A percentile compares a stretch with the other conserved stretches of the same genome.
Evolutionary conservation across 2,329 filamentous ascomycete species (phyloP).

Genomic region (Fusarium dimerum): DNA sequence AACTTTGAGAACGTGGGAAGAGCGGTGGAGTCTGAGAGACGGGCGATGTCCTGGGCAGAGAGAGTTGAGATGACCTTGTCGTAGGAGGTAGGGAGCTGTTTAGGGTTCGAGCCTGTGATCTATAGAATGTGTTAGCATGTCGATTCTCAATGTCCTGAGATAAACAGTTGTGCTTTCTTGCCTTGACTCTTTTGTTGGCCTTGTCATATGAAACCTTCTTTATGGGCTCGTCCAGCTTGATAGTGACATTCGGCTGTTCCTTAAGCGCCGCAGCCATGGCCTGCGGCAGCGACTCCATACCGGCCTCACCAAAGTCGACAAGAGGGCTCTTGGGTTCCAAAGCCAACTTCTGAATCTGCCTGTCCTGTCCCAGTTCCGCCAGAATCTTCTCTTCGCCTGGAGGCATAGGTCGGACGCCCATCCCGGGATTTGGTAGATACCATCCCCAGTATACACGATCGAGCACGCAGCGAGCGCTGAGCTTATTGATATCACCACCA

Average conservation of each 20-base stretch:
- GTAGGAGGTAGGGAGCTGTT: constrained; percentile 32
- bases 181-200: constrained; percentile 41
- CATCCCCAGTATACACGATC: constrained; percentile 34
- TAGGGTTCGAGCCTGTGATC: constrained; percentile 17
- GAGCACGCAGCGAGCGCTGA: constrained; percentile 68
- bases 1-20: constrained; percentile 54
- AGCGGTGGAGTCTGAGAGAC: constrained; percentile 33
- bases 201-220: constrained; percentile 44
- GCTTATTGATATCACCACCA: constrained; percentile 80
- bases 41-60: constrained; percentile 47
- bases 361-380: constrained; percentile 29
- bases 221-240: constrained; percentile 54
- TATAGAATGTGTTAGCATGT: constrained; percentile 1
- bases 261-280: constrained; percentile 54
- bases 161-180: constrained; percentile 29
- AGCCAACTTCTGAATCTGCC: constrained; percentile 33
- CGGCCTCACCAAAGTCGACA: constrained; percentile 46
- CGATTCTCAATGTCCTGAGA: not conserved
- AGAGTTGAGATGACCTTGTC: constrained; percentile 68
- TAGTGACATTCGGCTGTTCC: constrained; percentile 57
- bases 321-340: constrained; percentile 33
- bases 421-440: constrained; percentile 27
- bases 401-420: constrained; percentile 46
- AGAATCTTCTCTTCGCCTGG: constrained; percentile 32
- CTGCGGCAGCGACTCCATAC: constrained; percentile 63